A percentile compares a stretch with the other conserved stretches of the same genome.
Conservation (phyloP, 1,284 basidiomycete species). For the Tylopilus sp. region DNA sequence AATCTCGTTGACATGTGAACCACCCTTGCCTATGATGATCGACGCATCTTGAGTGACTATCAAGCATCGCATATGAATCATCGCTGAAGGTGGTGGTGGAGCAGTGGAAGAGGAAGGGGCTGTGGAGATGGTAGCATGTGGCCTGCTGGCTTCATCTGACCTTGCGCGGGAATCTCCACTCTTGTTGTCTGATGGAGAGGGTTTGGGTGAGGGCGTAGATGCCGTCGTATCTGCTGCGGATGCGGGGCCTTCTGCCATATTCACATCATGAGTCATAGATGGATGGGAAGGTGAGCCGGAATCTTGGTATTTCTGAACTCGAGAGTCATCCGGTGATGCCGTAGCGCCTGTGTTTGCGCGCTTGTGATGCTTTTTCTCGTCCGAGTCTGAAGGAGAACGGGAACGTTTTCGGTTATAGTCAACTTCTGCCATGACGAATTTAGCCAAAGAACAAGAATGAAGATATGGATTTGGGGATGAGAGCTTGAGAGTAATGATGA, state of each 20-base stretch:
- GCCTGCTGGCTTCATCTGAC: conserved; percentile 32
- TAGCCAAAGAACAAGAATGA: conserved; percentile 47
- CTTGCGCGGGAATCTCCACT: conserved; percentile 35
- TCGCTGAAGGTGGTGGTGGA: conserved; percentile 51
- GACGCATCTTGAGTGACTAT: conserved; percentile 99
- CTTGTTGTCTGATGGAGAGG: conserved; percentile 40
- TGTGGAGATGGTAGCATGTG: conserved; percentile 38
- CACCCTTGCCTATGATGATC: conserved; percentile 97
- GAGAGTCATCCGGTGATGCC: conserved; percentile 54
- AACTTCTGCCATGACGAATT: conserved; percentile 72
- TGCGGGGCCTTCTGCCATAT: conserved; percentile 51
- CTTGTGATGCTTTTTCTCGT: conserved; percentile 72
- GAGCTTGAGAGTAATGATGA: conserved; percentile 37
- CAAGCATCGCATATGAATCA: conserved; percentile 90
- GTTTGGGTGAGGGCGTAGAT: conserved; percentile 49
- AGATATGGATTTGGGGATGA: conserved; percentile 35
- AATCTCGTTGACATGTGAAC: conserved; percentile 97
- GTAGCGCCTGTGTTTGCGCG: conserved; percentile 73
- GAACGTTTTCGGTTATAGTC: conserved; percentile 79
- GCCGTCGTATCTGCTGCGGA: conserved; percentile 50
- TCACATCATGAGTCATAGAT: conserved; percentile 52
- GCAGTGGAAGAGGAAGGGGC: conserved; percentile 47
- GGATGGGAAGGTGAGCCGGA: conserved; percentile 40
- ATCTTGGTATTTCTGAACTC: conserved; percentile 38
- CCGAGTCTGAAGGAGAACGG: conserved; percentile 76